These are phyloP conservation scores for Backusella westeae DNA, from an alignment of 192 early-diverging fungal genomes.

Conservation along the genomic window DNA sequence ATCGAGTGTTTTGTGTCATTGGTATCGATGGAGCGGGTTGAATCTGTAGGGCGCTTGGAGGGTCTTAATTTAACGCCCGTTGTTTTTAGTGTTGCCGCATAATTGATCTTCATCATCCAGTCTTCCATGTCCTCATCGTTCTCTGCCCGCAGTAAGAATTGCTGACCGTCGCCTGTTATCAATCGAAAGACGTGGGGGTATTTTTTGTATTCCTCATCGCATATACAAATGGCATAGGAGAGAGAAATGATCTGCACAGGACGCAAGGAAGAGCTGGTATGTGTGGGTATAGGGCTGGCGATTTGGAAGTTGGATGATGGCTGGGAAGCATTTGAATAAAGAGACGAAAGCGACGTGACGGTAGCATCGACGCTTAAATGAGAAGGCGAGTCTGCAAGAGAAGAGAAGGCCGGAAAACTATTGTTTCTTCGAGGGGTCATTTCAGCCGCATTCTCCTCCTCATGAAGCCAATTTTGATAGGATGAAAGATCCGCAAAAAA, in stretches of 20 bases:
- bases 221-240: slow-evolving; percentile 63
- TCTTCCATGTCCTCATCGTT: slow-evolving; percentile 70
- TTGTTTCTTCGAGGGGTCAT: slow-evolving; percentile 6
- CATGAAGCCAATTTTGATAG: slow-evolving; percentile 46
- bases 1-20: not conserved
- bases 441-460: not conserved
- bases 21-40: not conserved
- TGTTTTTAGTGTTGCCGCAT: slow-evolving; percentile 73
- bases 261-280: slow-evolving; percentile 3
- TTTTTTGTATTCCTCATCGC: slow-evolving; percentile 69
- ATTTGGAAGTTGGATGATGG: not conserved
- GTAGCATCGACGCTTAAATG: slow-evolving; percentile 4
- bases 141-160: slow-evolving; percentile 68
- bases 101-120: slow-evolving; percentile 82
- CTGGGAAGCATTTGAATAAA: slow-evolving; percentile 10
- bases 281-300: slow-evolving; percentile 2
- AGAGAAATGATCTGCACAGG: slow-evolving; percentile 55
- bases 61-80: slow-evolving; percentile 39
- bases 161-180: slow-evolving; percentile 65
- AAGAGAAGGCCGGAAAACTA: slow-evolving; percentile 3
- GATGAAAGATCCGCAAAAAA: slow-evolving; percentile 62
- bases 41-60: not conserved
- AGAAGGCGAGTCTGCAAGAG: slow-evolving; percentile 11
- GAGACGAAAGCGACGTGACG: not conserved
- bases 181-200: slow-evolving; percentile 80